These are phyloP conservation scores for Thelonectria blattea DNA, from an alignment of 2,329 filamentous ascomycete species.

Conservation along the genomic window DNA sequence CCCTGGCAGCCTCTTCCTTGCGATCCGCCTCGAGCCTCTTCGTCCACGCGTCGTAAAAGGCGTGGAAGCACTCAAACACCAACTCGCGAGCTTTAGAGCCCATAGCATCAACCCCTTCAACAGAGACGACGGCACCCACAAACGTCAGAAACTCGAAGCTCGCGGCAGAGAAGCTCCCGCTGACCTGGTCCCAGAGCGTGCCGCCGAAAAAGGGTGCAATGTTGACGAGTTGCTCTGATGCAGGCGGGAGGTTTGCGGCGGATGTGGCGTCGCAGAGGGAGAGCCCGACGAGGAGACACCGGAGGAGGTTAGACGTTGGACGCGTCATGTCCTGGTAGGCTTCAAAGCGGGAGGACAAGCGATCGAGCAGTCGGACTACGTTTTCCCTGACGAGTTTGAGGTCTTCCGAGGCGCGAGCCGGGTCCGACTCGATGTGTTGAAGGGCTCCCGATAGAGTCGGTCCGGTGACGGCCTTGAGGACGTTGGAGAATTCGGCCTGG, in stretches of 20 bases:
- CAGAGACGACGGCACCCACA: slow-evolving; percentile 45
- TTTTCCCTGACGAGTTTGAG: slow-evolving; percentile 60
- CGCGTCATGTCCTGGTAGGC: slow-evolving; percentile 85
- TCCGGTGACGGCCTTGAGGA: slow-evolving; percentile 69
- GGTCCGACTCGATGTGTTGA: slow-evolving; percentile 32
- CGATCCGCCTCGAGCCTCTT: slow-evolving; percentile 77
- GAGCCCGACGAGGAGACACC: slow-evolving; percentile 78
- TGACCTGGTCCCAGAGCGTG: slow-evolving; percentile 39
- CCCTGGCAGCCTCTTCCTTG: slow-evolving; percentile 73
- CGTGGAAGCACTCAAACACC: slow-evolving; percentile 71
- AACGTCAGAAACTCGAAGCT: slow-evolving; percentile 53
- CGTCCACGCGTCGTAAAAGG: slow-evolving; percentile 82
- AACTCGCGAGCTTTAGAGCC: slow-evolving; percentile 53
- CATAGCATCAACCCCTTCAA: slow-evolving; percentile 55
- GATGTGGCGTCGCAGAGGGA: slow-evolving; percentile 59
- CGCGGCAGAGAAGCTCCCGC: slow-evolving; percentile 29
- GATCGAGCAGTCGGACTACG: slow-evolving; percentile 71
- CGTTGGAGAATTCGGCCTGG: slow-evolving; percentile 82
- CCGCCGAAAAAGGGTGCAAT: slow-evolving; percentile 65
- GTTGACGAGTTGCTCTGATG: slow-evolving; percentile 48
- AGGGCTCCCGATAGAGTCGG: slow-evolving; percentile 49
- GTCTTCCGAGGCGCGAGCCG: slow-evolving; percentile 41
- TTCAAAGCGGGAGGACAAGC: slow-evolving; percentile 73
- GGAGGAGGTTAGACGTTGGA: slow-evolving; percentile 79
- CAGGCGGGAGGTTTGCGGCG: slow-evolving; percentile 49